Evolutionary conservation across 352 stramenopile genomes (phyloP).

Genomic region (Pythium dissotocum): DNA sequence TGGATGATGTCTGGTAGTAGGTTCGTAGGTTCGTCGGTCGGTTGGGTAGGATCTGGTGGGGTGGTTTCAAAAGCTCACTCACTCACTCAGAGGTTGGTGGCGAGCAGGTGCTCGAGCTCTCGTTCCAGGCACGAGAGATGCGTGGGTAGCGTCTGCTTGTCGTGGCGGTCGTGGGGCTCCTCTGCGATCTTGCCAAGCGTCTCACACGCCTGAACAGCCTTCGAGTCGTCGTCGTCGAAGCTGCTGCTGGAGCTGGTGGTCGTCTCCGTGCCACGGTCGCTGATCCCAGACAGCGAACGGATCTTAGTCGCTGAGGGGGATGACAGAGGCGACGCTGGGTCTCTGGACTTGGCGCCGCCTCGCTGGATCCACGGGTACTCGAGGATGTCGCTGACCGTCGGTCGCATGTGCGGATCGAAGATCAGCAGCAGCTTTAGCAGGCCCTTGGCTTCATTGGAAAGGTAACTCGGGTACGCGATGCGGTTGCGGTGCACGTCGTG

Average conservation of each 20-base stretch:
- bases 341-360: background rate
- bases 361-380: slow-evolving; percentile 61
- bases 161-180: slow-evolving; percentile 18
- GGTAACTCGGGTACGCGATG: slow-evolving; percentile 64
- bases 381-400: slow-evolving; percentile 60
- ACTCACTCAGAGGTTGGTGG: slow-evolving; percentile 3
- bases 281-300: slow-evolving; percentile 49
- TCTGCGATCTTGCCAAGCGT: slow-evolving; percentile 24
- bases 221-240: slow-evolving; percentile 29
- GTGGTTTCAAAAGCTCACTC: background rate
- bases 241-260: slow-evolving; percentile 66
- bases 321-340: background rate
- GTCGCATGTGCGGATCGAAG: slow-evolving; percentile 56
- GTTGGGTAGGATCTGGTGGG: background rate
- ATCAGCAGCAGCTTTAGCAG: slow-evolving; percentile 70
- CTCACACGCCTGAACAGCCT: background rate
- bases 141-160: slow-evolving; percentile 12
- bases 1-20: background rate
- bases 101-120: slow-evolving; percentile 27
- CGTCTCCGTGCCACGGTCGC: slow-evolving; percentile 40
- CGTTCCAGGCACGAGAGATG: slow-evolving; percentile 55
- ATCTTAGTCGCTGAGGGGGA: background rate
- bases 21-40: background rate
- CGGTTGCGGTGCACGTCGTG: slow-evolving; percentile 66
- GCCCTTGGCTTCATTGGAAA: slow-evolving; percentile 64